phyloP scores from a whole-genome alignment of 768 basidiomycete species.

The Gelatoporia subvermispora region DNA sequence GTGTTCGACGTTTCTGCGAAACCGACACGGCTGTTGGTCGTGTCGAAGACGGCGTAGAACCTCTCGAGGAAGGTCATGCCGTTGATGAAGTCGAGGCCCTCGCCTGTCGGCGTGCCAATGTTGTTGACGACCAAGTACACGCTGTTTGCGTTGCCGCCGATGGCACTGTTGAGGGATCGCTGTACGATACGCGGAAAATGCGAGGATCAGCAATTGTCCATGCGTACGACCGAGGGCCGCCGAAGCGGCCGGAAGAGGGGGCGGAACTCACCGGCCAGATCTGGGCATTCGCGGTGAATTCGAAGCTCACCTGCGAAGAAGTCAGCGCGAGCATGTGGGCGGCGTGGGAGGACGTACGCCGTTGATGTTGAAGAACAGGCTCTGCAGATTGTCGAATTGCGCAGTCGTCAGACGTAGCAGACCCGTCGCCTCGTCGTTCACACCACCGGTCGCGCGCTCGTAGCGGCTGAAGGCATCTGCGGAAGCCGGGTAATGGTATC shows the following conservation, averaged over 20 bases:
- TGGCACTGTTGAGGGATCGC: slow-evolving; percentile 36
- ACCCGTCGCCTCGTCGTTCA: slow-evolving; percentile 25
- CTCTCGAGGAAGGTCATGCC: slow-evolving; percentile 53
- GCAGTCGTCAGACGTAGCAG: slow-evolving; percentile 24
- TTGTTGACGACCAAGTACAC: slow-evolving; percentile 37
- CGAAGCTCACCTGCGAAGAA: slow-evolving; percentile 16
- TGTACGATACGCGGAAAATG: neutral
- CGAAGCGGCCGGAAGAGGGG: neutral
- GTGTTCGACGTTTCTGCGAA: slow-evolving; percentile 52
- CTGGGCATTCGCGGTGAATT: slow-evolving; percentile 28
- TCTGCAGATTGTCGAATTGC: slow-evolving; percentile 26
- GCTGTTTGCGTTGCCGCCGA: slow-evolving; percentile 32
- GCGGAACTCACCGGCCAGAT: slow-evolving; percentile 23
- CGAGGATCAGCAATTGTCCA: neutral
- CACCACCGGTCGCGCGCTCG: slow-evolving; percentile 27
- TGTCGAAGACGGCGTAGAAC: slow-evolving; percentile 65
- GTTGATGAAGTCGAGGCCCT: slow-evolving; percentile 53
- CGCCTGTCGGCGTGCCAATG: slow-evolving; percentile 35
- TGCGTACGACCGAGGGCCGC: neutral
- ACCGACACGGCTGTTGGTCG: slow-evolving; percentile 49
- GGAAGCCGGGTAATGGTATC: neutral
- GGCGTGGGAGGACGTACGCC: slow-evolving; percentile 11
- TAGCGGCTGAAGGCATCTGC: slow-evolving; percentile 28
- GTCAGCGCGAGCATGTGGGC: neutral
- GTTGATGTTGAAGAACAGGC: slow-evolving; percentile 28